A percentile compares a stretch with the other conserved stretches of the same genome.
phyloP scores from a whole-genome alignment of 495 filamentous ascomycete species.

The Xeromyces bisporus region DNA sequence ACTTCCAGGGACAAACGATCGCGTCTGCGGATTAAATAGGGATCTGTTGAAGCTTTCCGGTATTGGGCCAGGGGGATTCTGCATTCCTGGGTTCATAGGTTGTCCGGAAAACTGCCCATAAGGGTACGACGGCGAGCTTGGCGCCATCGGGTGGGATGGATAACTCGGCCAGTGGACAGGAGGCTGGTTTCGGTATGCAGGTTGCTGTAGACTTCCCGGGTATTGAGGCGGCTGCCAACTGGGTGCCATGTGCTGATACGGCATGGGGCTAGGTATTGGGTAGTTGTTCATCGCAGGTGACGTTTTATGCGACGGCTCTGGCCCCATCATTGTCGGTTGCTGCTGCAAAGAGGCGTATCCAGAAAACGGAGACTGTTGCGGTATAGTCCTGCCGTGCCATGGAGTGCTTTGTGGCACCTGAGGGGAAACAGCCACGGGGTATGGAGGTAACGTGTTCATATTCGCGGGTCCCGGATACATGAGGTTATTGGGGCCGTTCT shows the following conservation, averaged over 20 bases:
- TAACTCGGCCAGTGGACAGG: slow-evolving; percentile 24
- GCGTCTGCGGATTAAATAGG: slow-evolving; percentile 83
- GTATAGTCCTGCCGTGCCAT: slow-evolving; percentile 22
- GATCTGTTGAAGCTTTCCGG: slow-evolving; percentile 69
- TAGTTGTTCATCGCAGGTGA: slow-evolving; percentile 29
- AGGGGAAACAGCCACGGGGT: slow-evolving; percentile 20
- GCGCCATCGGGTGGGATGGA: slow-evolving; percentile 19
- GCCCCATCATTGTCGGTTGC: slow-evolving; percentile 19
- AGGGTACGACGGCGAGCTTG: slow-evolving; percentile 40
- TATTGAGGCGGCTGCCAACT: slow-evolving; percentile 22
- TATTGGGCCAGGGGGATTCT: slow-evolving; percentile 39
- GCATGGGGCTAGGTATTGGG: slow-evolving; percentile 14
- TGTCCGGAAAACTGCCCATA: slow-evolving; percentile 64
- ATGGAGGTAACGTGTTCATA: slow-evolving; percentile 20
- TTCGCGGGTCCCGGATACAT: slow-evolving; percentile 19
- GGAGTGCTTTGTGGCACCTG: slow-evolving; percentile 22
- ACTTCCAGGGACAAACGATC: slow-evolving; percentile 61
- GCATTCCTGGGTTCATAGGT: slow-evolving; percentile 44
- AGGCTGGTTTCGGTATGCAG: slow-evolving; percentile 18
- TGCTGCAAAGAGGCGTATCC: slow-evolving; percentile 27
- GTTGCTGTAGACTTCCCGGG: slow-evolving; percentile 26
- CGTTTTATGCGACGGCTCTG: slow-evolving; percentile 22
- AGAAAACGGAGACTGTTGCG: slow-evolving; percentile 23
- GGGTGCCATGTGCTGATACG: slow-evolving; percentile 14
- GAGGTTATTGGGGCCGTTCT: slow-evolving; percentile 11